Base-by-base conservation (phyloP, 164 flowering plant genomes). In the Nelumbo lutea region DNA sequence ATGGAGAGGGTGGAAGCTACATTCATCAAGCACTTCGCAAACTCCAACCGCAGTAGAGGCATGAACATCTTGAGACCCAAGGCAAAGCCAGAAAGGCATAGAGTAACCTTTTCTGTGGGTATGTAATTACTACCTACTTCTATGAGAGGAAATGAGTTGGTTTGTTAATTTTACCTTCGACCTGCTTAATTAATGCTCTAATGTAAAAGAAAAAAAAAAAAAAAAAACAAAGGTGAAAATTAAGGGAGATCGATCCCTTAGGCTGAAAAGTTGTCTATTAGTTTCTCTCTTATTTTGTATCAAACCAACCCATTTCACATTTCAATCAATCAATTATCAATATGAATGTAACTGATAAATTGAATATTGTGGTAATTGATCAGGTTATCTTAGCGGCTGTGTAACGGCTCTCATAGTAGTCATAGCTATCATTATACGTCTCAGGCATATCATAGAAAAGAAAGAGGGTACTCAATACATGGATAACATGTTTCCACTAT, bases 321-420 rank as follows among this genome's bases (percentile, higher is more conserved):
- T 56, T 56, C 5, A 15, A 56, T 56, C 59, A 27, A 27, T 27
- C 27, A 27, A 27, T 27, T 27, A 27, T 27, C 27, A 27, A 27
- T 27, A 27, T 27, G 27, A 27, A 27, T 27, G 27, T 27, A 27
- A 27, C 27, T 27, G 27, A 27, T 27, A 27, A 27, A 27, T 27
- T 27, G 27, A 27, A 27, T 15, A 1, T 56, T 56, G 14, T 56
- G n/a, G 27, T 56, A 59, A 40, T 42, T 51, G 66, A 67, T 58
- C 83, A 87, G 87, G 90, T 41, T 83, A 85, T 76, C 81, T 87
- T 69, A 75, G 78, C 62, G 88, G 88, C 62, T 83, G 81, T 75
- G 47, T 82, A 39, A 64, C 77, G 57, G 85, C 86, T 27, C 85
- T 87, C 11, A 44, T 87, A 2, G 61, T 83, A 64, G 88, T 80